Conservation (phyloP, 1,284 basidiomycete species). For the Malassezia furfur region DNA sequence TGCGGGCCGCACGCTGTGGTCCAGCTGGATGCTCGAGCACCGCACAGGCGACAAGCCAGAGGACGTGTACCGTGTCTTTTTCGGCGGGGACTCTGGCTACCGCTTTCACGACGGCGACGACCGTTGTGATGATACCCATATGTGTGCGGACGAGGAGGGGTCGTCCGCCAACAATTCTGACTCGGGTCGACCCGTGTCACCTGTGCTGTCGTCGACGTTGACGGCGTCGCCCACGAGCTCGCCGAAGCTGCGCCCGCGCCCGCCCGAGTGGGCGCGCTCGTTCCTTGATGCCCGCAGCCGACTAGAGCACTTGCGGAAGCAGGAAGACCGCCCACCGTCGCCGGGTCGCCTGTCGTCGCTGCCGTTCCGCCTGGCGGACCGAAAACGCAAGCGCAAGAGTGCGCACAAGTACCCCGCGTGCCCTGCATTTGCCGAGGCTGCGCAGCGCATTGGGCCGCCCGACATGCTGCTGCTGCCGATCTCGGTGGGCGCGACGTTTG, state of each 20-base stretch:
- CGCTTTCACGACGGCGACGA: constrained; percentile 25
- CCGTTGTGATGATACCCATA: background rate
- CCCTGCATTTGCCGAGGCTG: constrained; percentile 37
- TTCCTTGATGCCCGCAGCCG: background rate
- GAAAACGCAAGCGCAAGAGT: background rate
- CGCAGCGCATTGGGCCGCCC: constrained; percentile 25
- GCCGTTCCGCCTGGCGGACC: background rate
- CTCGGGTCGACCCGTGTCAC: background rate
- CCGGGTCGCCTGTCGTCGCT: background rate
- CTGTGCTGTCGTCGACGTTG: background rate
- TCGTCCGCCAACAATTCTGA: background rate
- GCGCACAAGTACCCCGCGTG: constrained; percentile 24
- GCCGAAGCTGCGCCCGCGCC: background rate
- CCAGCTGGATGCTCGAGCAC: constrained; percentile 36
- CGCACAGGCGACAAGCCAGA: background rate
- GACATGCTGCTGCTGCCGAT: constrained; percentile 37
- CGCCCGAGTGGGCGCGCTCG: background rate
- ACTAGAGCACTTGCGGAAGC: background rate
- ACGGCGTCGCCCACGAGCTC: background rate
- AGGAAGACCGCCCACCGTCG: background rate
- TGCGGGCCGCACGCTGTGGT: constrained; percentile 31
- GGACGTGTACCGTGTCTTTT: constrained; percentile 28
- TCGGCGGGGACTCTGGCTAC: constrained; percentile 44
- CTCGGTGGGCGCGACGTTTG: constrained; percentile 42
- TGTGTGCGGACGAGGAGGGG: background rate